phyloP scores from a whole-genome alignment of 345 rosid genomes.

The Lagerstroemia speciosa region DNA sequence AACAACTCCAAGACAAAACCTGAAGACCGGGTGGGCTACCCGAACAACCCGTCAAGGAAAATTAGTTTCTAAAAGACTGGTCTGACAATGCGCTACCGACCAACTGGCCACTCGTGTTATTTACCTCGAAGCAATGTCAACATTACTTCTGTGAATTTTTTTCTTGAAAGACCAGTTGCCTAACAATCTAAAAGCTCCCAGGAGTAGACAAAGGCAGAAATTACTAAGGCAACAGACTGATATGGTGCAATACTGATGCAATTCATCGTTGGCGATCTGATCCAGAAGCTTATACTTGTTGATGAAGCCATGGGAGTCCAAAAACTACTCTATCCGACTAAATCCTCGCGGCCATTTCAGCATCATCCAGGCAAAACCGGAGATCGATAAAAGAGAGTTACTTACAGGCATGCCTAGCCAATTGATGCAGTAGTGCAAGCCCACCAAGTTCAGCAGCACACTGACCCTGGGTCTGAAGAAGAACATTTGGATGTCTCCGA shows the following conservation, averaged over 20 bases:
- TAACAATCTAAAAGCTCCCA: too few relatives aligned
- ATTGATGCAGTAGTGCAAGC: constrained; percentile 43
- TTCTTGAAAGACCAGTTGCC: too few relatives aligned
- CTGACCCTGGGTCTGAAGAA: constrained; percentile 31
- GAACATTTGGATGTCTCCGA: constrained; percentile 39
- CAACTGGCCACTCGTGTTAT: too few relatives aligned
- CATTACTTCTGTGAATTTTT: too few relatives aligned
- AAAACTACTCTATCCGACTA: background rate
- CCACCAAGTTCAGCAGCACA: constrained; percentile 44
- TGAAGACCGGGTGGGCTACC: too few relatives aligned
- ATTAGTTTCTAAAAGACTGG: background rate
- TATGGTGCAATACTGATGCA: too few relatives aligned
- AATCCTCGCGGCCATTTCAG: too few relatives aligned
- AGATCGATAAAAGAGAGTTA: background rate
- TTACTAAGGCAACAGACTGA: too few relatives aligned
- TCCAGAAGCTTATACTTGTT: background rate
- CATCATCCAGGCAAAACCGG: background rate
- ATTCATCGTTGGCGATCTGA: background rate
- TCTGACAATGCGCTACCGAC: too few relatives aligned
- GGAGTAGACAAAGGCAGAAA: too few relatives aligned
- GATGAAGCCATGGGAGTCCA: background rate
- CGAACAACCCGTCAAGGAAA: background rate
- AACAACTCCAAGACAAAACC: too few relatives aligned
- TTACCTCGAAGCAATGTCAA: too few relatives aligned
- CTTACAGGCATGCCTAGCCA: constrained; percentile 43